Base-by-base conservation (phyloP, 805 yeast genomes). In the Torulaspora gathmanii region DNA sequence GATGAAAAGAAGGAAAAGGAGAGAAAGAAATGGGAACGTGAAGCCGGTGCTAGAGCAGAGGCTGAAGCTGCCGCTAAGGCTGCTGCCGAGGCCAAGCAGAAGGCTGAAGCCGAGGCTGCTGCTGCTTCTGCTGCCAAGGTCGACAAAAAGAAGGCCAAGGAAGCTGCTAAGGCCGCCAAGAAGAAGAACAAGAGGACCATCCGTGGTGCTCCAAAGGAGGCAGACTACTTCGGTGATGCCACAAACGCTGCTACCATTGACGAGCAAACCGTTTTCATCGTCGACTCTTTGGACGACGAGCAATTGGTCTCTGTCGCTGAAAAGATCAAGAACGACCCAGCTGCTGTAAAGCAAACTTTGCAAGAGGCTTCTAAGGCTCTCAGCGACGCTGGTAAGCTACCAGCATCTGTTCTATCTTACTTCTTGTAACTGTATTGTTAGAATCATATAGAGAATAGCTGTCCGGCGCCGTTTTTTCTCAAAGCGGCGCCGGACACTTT, bases 11-110 rank as follows among this genome's bases (percentile, higher is more conserved):
- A 83, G 68, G 98, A 86, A 68, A 91, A 91, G 77, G 99, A 86
- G 65, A 81, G 80, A 69, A 80, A 76, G 77, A 93, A 91, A 72
- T 91, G 98, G 98, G 98, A 93, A 70, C 86, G 83, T 69, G 98
- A 90, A 70, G 96, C 98, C 44, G 98, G 96, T 58, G 81, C 95
- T 26, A 86, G 98, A 76, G 83, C 88, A 67, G 98, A 95, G 54
- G 96, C 96, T 51, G 99, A 88, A 64, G 95, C 91, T 40, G 83
- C 85, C 66, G 81, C 80, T 47, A 83, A 83, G 71, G 83, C 82
- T 65, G 96, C 86, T 58, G 95, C 85, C 42, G 98, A 86, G 60
- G 96, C 87, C 62, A 80, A 73, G 54, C 86, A 84, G 56, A 80
- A 80, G 58, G 81, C 79, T 54, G 93, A 84, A 51, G 95, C 82